Evolutionary conservation across 208 protist species (phyloP).

Genomic region (Trypanosoma avium): DNA sequence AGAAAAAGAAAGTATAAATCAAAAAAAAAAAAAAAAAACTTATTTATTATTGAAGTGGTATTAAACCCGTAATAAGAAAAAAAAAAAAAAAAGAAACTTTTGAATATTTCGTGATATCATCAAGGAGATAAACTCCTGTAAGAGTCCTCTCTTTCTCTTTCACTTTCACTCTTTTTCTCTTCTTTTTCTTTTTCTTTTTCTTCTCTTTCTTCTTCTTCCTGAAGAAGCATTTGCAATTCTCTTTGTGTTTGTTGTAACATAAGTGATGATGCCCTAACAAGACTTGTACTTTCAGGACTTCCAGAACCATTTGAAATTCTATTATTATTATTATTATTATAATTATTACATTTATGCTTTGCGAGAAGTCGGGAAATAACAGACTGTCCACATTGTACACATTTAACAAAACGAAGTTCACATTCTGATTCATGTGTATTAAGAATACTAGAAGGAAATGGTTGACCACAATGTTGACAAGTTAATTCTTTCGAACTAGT

Average conservation of each 20-base stretch:
- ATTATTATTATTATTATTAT: too few species aligned
- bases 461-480: slow-evolving; percentile 43
- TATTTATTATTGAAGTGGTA: slow-evolving; percentile 4
- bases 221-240: slow-evolving; percentile 56
- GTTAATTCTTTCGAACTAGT: neutral
- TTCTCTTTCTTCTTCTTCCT: slow-evolving; percentile 47
- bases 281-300: slow-evolving; percentile 18
- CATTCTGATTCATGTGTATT: slow-evolving; percentile 35
- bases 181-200: neutral
- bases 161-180: neutral
- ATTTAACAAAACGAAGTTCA: slow-evolving; percentile 26
- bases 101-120: slow-evolving; percentile 26
- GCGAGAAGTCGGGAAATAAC: slow-evolving; percentile 19
- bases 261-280: slow-evolving; percentile 41
- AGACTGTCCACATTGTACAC: slow-evolving; percentile 17
- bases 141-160: too few species aligned
- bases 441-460: slow-evolving; percentile 6
- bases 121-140: neutral
- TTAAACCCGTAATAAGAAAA: neutral
- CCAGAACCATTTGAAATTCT: neutral
- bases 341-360: slow-evolving; percentile 18
- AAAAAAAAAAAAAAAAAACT: slow-evolving; percentile 16
- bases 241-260: slow-evolving; percentile 69
- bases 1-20: neutral
- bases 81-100: neutral